Conservation (phyloP, 208 protist species). For the Leishmania braziliensis region DNA sequence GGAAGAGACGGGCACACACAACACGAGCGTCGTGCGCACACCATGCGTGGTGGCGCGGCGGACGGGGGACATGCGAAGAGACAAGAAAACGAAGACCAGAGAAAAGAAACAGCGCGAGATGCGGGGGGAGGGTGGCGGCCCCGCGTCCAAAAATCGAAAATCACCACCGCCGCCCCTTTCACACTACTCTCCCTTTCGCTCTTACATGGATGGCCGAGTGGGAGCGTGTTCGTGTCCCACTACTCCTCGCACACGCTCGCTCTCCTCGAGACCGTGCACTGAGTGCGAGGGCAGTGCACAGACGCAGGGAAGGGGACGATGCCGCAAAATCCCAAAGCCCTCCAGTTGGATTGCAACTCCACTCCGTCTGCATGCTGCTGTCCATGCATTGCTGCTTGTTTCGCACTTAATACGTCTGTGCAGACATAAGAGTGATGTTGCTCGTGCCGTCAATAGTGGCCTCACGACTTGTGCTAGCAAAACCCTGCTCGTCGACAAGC, state of each 20-base stretch:
- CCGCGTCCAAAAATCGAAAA: background rate
- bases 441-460: slow-evolving; percentile 76
- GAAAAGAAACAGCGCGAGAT: slow-evolving; percentile 3
- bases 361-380: background rate
- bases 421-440: slow-evolving; percentile 48
- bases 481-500: slow-evolving; percentile 88
- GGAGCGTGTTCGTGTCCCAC: background rate
- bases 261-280: background rate
- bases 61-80: background rate
- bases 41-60: background rate
- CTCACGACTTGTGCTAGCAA: slow-evolving; percentile 86
- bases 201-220: background rate
- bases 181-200: slow-evolving; percentile 5
- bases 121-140: background rate
- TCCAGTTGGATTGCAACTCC: background rate
- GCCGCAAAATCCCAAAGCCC: background rate
- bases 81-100: background rate
- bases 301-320: background rate
- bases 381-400: background rate
- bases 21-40: background rate
- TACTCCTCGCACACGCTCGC: background rate
- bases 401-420: slow-evolving; percentile 73
- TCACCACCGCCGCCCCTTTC: background rate
- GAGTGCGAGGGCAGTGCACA: background rate
- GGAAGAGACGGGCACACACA: background rate